A percentile compares a stretch with the other conserved stretches of the same genome.
Conservation (phyloP, 2,329 filamentous ascomycete genomes). For the Chaetomium strumarium region DNA sequence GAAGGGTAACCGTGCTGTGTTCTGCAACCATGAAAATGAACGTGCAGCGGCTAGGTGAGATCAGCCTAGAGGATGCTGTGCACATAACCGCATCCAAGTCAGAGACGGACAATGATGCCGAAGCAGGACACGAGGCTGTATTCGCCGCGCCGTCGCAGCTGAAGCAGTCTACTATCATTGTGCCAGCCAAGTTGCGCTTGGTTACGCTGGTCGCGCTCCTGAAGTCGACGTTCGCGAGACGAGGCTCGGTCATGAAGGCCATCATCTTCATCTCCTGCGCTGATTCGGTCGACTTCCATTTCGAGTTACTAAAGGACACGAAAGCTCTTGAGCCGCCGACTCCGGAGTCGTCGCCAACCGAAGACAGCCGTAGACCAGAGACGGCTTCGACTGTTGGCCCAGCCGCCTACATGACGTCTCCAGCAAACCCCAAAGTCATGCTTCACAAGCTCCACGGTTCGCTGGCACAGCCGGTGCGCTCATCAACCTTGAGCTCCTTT, state of each 20-base stretch:
- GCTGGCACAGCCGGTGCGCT: constrained; percentile 79
- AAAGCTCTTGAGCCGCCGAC: constrained; percentile 29
- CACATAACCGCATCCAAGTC: constrained; percentile 68
- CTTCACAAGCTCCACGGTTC: constrained; percentile 89
- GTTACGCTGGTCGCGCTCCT: constrained; percentile 81
- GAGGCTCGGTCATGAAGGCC: constrained; percentile 90
- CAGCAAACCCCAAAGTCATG: constrained; percentile 66
- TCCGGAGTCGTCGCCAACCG: constrained; percentile 22
- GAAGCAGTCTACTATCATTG: constrained; percentile 84
- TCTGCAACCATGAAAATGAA: constrained; percentile 98
- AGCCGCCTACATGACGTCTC: constrained; percentile 66
- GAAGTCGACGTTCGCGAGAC: constrained; percentile 80
- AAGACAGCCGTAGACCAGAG: constrained; percentile 21
- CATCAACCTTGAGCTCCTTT: constrained; percentile 78
- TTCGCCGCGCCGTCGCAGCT: constrained; percentile 87
- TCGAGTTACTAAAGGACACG: constrained; percentile 62
- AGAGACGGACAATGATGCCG: constrained; percentile 39
- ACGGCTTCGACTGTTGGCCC: constrained; percentile 56
- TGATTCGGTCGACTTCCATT: constrained; percentile 96
- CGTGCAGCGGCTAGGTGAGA: constrained; percentile 87
- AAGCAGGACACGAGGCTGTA: constrained; percentile 44
- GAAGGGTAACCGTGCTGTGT: constrained; percentile 82
- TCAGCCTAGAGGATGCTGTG: constrained; percentile 87
- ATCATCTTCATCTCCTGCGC: constrained; percentile 97
- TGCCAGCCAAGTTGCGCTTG: constrained; percentile 82